Evolutionary conservation across 2,329 filamentous ascomycete species (phyloP), one percentile per base, ranked within the genome.

Genomic region (Paracamarosporium sp.): DNA sequence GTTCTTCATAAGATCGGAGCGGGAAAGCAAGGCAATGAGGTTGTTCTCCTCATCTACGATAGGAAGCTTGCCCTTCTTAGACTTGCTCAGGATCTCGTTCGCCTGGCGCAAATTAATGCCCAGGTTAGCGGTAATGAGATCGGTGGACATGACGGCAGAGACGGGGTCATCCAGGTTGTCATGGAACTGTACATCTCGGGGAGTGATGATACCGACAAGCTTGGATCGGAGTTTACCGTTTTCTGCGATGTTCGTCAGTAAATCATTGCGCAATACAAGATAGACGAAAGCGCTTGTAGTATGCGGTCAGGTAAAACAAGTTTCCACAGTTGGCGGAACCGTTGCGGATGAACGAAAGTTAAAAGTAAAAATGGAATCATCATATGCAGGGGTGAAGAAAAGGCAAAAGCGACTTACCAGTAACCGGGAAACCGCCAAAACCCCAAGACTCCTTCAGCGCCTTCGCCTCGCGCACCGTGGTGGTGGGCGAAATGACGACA

Each of bases 341-440:
- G 87, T 89, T 96, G 86, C 92, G 92, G 95, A 94, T 94, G 95
- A 99, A 99, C 95, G 95, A 99, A 99, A 99, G 95, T 98, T 98
- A 97, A 90, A 87, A 82, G n/a, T 59, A 79, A 79, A 86, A 84
- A 83, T 81, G 85, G 83, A 79, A 76, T 87, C 95, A 97, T 97
- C 91, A 93, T 83, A 55, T 53, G 46, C 25, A 50, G 50, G 41
- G 20, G 25, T 17, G 28, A 65, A 45, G 56, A 54, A 58, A 36
- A 62, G 63, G 57, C 59, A 56, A 61, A 59, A 46, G 55, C 54
- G 61, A 61, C 94, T 86, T 84, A 99, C 96, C 95, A 81, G 95
- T 99, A 58, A 99, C 94, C 59, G 95, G 95, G 82, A 97, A 98
- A 71, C 95, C 95, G 75, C 96, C 95, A 74, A 99, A 99, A 28